Conservation (phyloP, 441 rosid genomes). For the Arabidopsis lyrata region DNA sequence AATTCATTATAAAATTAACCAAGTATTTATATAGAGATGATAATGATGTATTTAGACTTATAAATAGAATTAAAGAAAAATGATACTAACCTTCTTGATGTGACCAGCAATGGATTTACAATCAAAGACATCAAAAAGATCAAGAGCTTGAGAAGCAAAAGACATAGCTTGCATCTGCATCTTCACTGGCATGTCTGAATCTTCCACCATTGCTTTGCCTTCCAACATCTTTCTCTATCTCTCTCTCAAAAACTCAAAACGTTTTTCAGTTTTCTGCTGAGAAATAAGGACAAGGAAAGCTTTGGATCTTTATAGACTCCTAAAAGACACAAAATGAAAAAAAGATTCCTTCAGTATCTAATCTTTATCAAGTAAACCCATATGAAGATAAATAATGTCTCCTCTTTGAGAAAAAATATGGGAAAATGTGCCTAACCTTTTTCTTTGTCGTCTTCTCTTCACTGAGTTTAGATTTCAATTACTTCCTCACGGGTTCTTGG, state of each 20-base stretch:
- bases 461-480: neutral
- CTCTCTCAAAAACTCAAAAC: too few species aligned
- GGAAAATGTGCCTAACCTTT: conserved; percentile 40
- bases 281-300: neutral
- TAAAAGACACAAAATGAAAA: neutral
- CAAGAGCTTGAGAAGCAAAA: conserved; percentile 83
- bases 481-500: conserved; percentile 34
- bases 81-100: conserved; percentile 68
- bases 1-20: neutral
- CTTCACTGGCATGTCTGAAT: conserved; percentile 88
- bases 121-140: conserved; percentile 77
- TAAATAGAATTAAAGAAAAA: neutral
- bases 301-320: conserved; percentile 32
- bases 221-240: too few species aligned
- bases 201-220: conserved; percentile 86
- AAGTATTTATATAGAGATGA: neutral
- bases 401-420: conserved; percentile 18
- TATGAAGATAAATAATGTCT: conserved; percentile 33
- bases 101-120: conserved; percentile 76
- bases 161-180: conserved; percentile 90
- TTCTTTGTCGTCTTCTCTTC: conserved; percentile 33
- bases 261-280: neutral
- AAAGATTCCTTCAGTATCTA: conserved; percentile 34
- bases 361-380: conserved; percentile 20
- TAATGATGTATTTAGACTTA: neutral